Conservation (phyloP, 2,329 filamentous ascomycete species). For the Ceratocystis albifundus region DNA sequence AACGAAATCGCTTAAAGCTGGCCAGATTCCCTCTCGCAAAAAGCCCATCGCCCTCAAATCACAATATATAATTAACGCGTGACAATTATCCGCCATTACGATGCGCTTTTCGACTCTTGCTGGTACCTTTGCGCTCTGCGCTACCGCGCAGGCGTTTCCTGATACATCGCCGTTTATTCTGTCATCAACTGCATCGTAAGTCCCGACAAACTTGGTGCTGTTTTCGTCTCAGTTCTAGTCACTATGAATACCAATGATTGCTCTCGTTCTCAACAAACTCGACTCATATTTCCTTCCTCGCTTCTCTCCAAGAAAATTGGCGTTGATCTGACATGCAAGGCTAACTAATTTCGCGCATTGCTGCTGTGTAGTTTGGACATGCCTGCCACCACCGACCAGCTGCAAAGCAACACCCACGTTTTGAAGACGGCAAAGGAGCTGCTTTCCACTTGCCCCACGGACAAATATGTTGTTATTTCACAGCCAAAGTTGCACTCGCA, state of each 20-base stretch:
- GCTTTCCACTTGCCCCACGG: slow-evolving; percentile 58
- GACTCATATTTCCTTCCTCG: background rate
- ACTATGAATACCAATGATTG: background rate
- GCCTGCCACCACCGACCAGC: slow-evolving; percentile 31
- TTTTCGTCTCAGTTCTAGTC: background rate
- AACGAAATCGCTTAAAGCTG: slow-evolving; percentile 4
- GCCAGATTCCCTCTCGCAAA: background rate
- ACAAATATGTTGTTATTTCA: slow-evolving; percentile 64
- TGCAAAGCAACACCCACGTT: slow-evolving; percentile 38
- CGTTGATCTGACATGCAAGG: background rate
- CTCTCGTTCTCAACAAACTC: background rate
- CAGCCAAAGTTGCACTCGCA: slow-evolving; percentile 62
- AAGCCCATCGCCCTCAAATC: background rate
- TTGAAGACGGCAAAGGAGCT: slow-evolving; percentile 37
- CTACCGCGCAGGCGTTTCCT: slow-evolving; percentile 58
- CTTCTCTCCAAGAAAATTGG: background rate
- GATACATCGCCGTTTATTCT: slow-evolving; percentile 84
- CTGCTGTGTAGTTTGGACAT: slow-evolving; percentile 30
- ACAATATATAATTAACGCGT: background rate
- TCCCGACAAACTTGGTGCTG: slow-evolving; percentile 23
- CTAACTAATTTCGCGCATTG: slow-evolving; percentile 25
- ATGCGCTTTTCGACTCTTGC: slow-evolving; percentile 47
- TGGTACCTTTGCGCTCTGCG: slow-evolving; percentile 43
- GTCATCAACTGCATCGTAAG: slow-evolving; percentile 74
- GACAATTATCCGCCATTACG: slow-evolving; percentile 24